Base-by-base conservation (phyloP, 371 early-diverging fungal genomes). In the Gilbertella persicaria region DNA sequence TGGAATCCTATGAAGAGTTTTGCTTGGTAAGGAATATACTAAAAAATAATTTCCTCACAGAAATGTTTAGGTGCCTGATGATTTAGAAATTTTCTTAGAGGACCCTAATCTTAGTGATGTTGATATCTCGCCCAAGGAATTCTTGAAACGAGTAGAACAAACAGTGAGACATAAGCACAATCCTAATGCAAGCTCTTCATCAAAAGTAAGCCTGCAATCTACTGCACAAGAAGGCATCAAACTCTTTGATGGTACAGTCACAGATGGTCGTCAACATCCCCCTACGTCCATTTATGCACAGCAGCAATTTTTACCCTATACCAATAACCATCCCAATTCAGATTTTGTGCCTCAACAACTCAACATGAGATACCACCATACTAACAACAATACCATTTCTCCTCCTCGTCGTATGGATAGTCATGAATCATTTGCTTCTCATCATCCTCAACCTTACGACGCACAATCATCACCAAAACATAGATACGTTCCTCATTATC, bases 1-100 rank as follows among this genome's bases (percentile, higher is more conserved):
- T 93, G 55, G 79, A 80, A 30, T 80, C 83, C 28, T 89, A 89
- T 53, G 90, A 92, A 45, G 82, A 81, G 21, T 82, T 94, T 41
- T 91, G 94, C 75, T 60, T 84, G 72, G 84, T 88, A 73, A 55
- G 60, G 8, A 36, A 28, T 6, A 14, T 9, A 39, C 38, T 37
- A 36, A 37, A 5, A 33, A 5, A 20, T 4, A 4, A 7, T 28
- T 24, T 12, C 10, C 26, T 16, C 14, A 29, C 16, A 5, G 14
- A n/a, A 35, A 3, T 42, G 21, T 41, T 12, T 45, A 62, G 63
- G 63, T 75, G 6, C 78, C 78, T 14, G 74, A 78, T 21, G 78
- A 78, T 62, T 39, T 73, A 25, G 74, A 71, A 48, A 53, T 51
- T 2, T 74, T 73, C 38, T 59, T 78, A 33, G 60, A 78, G 41